A percentile compares a stretch with the other conserved stretches of the same genome.
Conservation (phyloP, 768 basidiomycete species). For the Boletus subcaerulescens region DNA sequence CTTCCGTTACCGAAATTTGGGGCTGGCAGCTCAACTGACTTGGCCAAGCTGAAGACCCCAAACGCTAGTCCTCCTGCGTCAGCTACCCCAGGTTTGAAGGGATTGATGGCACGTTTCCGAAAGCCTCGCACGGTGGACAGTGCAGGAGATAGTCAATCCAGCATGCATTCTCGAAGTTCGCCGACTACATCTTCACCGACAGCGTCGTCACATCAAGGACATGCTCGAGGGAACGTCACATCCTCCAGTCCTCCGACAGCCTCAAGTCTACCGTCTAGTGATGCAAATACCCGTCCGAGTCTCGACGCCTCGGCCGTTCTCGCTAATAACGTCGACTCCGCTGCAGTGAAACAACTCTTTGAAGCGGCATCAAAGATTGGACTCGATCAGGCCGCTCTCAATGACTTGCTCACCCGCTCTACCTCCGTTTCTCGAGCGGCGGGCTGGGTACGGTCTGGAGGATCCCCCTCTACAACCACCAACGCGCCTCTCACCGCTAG, state of each 20-base stretch:
- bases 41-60: conserved; percentile 51
- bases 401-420: conserved; percentile 69
- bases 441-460: conserved; percentile 39
- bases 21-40: conserved; percentile 43
- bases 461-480: conserved; percentile 12
- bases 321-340: conserved; percentile 38
- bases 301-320: conserved; percentile 25
- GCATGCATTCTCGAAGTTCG: conserved; percentile 28
- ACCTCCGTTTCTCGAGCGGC: conserved; percentile 57
- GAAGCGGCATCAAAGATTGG: conserved; percentile 74
- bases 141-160: conserved; percentile 29
- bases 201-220: conserved; percentile 32
- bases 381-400: conserved; percentile 68
- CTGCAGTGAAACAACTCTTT: conserved; percentile 69
- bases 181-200: conserved; percentile 36
- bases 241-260: conserved; percentile 20
- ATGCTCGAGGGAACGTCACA: conserved; percentile 31
- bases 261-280: conserved; percentile 7
- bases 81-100: conserved; percentile 69
- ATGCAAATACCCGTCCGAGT: conserved; percentile 19
- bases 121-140: conserved; percentile 31
- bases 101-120: conserved; percentile 80
- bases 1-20: conserved; percentile 44
- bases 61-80: conserved; percentile 65
- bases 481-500: conserved; percentile 24